Percentiles rank a stretch among this genome's conserved stretches.
Evolutionary conservation across 2,329 filamentous ascomycete genomes (phyloP).

Genomic region (Colletotrichum cuscutae): DNA sequence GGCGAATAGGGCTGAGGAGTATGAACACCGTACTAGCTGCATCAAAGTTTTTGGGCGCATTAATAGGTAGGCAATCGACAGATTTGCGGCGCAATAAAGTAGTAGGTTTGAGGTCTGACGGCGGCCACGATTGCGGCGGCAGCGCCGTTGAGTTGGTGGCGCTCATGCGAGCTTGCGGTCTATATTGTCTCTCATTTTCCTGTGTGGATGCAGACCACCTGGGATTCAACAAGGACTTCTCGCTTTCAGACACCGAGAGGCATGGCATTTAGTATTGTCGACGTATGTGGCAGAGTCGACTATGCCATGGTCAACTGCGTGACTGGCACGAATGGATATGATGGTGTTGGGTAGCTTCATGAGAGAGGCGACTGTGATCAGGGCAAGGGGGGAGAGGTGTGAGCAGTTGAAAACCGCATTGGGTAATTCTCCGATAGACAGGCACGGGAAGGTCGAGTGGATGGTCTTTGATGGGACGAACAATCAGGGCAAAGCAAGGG

Average conservation of each 20-base stretch:
- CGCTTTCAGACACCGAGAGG: background rate
- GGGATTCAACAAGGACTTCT: background rate
- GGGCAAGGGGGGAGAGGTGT: background rate
- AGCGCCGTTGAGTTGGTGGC: background rate
- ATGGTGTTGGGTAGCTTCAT: background rate
- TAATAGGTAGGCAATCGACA: background rate
- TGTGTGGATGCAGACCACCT: background rate
- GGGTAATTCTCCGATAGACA: slow-evolving; percentile 7
- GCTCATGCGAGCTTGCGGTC: background rate
- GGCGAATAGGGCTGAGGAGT: background rate
- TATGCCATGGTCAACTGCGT: background rate
- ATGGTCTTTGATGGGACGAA: background rate
- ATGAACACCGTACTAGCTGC: background rate
- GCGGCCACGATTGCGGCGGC: slow-evolving; percentile 6
- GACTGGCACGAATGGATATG: too few species aligned
- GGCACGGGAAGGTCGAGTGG: background rate
- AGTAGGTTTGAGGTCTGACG: background rate
- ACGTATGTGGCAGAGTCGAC: background rate
- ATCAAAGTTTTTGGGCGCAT: background rate
- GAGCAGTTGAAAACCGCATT: background rate
- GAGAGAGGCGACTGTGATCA: background rate
- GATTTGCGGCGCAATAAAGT: background rate
- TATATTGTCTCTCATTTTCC: background rate
- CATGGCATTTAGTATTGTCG: background rate
- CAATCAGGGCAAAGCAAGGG: slow-evolving; percentile 1